Base-by-base conservation (phyloP, 371 early-diverging fungal species). In the Gilbertella persicaria region DNA sequence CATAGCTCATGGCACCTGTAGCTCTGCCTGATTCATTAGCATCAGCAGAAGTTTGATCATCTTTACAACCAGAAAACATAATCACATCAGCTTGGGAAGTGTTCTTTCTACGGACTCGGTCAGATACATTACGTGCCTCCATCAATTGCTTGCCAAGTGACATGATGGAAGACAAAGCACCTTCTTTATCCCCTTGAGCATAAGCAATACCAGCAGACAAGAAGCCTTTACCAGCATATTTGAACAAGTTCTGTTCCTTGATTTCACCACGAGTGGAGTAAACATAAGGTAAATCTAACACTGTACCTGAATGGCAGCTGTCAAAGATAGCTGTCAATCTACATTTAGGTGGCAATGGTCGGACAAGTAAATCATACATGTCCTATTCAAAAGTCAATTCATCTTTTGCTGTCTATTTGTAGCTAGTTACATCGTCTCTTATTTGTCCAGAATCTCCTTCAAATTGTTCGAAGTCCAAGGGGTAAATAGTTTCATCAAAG, bases 11-110 rank as follows among this genome's bases (percentile, higher is more conserved):
- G 20, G 97, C 97, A 21, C 97, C 91, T 12, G 70, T 72, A 20
- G 73, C 49, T 35, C 53, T 55, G 5, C 82, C 82, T 30, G 82
- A 75, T 53, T 79, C 80, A 12, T 66, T 61, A 13, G 94, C 80
- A 72, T 96, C 96, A 0, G 95, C 94, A 5, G 88, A 88, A 0
- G 95, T 94, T 63, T 96, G 95, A 56, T 78, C 79, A 61, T 97
- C 97, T 66, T 91, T 91, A 71, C 96, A 96, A 2, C 91, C 96
- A 29, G 87, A 85, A 49, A 94, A 92, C 90, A 90, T 89, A 52
- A 92, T 80, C 5, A 92, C 90, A 69, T 92, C 91, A 12, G 90
- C 91, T 46, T 78, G 59, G 7, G 79, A 84, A 38, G 79, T 81
- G 46, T 73, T 67, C 20, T 58, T 60, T 43, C 73, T 68, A 35